These are phyloP conservation scores for Castanea mollissima DNA, from an alignment of 306 rosid species.

Conservation along the genomic window DNA sequence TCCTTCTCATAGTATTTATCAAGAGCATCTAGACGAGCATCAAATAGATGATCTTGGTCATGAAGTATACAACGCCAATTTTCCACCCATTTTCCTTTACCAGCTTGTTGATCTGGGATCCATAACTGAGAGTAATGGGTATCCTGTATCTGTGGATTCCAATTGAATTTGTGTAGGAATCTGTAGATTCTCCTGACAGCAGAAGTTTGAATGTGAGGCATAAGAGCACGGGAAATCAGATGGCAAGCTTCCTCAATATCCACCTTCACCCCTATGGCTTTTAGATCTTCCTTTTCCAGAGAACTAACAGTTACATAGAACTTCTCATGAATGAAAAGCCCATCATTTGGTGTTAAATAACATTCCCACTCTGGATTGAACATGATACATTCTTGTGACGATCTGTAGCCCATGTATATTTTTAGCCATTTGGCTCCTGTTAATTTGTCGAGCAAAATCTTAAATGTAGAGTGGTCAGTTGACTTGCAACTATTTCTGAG, in stretches of 20 bases:
- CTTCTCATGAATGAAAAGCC: constrained; percentile 5
- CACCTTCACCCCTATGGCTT: constrained; percentile 19
- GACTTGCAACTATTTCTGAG: background rate
- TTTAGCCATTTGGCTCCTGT: background rate
- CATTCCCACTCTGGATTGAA: constrained; percentile 22
- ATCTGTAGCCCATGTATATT: too few relatives aligned
- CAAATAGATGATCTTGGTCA: constrained; percentile 11
- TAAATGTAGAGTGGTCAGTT: background rate
- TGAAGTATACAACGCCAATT: constrained; percentile 12
- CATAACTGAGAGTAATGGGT: constrained; percentile 6
- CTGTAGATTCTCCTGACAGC: constrained; percentile 5
- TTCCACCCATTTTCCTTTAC: constrained; percentile 16
- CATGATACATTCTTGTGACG: constrained; percentile 6
- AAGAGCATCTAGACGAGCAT: constrained; percentile 2
- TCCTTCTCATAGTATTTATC: constrained; percentile 6
- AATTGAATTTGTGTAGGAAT: constrained; percentile 8
- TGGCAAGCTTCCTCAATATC: constrained; percentile 20
- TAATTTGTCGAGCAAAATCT: background rate
- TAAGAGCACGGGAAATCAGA: background rate
- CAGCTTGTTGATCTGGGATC: background rate
- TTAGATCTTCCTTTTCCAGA: constrained; percentile 4
- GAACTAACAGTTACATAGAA: background rate
- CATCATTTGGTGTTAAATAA: constrained; percentile 15
- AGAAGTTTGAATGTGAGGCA: background rate
- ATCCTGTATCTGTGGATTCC: constrained; percentile 1